Evolutionary conservation across 352 stramenopile genomes (phyloP).

Genomic region (Phytophthora sojae): DNA sequence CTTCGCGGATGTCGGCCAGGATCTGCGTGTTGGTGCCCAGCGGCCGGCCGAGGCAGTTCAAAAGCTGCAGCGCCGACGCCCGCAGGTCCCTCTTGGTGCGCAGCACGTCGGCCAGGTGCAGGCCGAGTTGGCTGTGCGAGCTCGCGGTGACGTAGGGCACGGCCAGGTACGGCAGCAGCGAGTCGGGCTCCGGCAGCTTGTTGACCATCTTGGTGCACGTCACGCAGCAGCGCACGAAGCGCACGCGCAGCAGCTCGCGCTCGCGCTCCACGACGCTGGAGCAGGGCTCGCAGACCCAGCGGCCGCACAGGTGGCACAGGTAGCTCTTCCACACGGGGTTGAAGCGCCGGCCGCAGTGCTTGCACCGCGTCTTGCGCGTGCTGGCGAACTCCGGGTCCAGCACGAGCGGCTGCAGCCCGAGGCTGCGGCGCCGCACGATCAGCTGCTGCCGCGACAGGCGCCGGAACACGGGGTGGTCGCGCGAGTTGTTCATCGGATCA

Average conservation of each 20-base stretch:
- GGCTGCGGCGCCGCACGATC: constrained; percentile 51
- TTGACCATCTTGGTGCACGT: constrained; percentile 55
- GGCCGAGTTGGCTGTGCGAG: constrained; percentile 49
- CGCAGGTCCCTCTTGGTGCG: constrained; percentile 41
- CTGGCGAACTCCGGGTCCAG: constrained; percentile 28
- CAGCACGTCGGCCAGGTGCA: constrained; percentile 56
- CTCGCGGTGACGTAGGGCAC: constrained; percentile 37
- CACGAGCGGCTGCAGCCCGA: constrained; percentile 60
- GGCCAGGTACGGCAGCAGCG: constrained; percentile 38
- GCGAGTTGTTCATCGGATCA: constrained; percentile 29
- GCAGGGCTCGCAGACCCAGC: constrained; percentile 60
- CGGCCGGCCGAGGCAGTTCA: constrained; percentile 40
- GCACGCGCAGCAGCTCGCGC: constrained; percentile 50
- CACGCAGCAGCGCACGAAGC: constrained; percentile 59
- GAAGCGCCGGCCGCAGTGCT: constrained; percentile 56
- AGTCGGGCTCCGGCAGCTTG: constrained; percentile 56
- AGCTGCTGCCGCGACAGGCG: constrained; percentile 60
- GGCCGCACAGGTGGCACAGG: constrained; percentile 60
- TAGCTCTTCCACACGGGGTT: constrained; percentile 56
- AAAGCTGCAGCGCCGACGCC: constrained; percentile 42
- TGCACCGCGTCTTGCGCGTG: constrained; percentile 41
- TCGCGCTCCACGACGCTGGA: constrained; percentile 66
- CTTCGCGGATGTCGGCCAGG: constrained; percentile 47
- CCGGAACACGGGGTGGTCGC: constrained; percentile 68
- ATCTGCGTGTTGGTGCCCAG: constrained; percentile 33